Percentiles rank a stretch among this genome's conserved stretches.
phyloP scores from a whole-genome alignment of 306 rosid genomes.

The Rosa lucieae region DNA sequence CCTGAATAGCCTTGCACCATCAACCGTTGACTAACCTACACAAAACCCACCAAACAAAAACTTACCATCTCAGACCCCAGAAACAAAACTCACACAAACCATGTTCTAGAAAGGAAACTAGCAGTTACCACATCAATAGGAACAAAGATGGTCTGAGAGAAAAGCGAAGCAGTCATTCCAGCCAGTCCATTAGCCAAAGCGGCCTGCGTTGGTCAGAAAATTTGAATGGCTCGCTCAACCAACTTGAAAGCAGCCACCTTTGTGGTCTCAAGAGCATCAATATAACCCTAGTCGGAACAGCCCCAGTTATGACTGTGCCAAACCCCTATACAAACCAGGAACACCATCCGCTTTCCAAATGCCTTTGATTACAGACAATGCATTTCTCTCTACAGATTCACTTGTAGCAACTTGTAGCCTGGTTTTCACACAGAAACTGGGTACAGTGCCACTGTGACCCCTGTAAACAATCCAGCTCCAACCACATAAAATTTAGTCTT shows the following conservation, averaged over 20 bases:
- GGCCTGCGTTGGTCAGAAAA: conserved; percentile 74
- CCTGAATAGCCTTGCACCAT: conserved; percentile 98
- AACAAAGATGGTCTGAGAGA: conserved; percentile 81
- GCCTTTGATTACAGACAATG: conserved; percentile 66
- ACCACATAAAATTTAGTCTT: conserved; percentile 74
- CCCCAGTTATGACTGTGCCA: conserved; percentile 76
- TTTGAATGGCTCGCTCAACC: conserved; percentile 60
- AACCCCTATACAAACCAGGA: conserved; percentile 91
- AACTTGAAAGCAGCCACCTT: conserved; percentile 68
- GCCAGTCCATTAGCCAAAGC: conserved; percentile 89
- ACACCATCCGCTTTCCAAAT: conserved; percentile 73
- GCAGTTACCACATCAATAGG: conserved; percentile 82
- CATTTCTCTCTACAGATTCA: conserved; percentile 68
- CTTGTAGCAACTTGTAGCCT: conserved; percentile 85
- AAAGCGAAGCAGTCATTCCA: conserved; percentile 75
- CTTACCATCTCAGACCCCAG: conserved; percentile 17
- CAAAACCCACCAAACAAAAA: conserved; percentile 13
- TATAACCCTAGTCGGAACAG: conserved; percentile 81
- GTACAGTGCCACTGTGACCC: conserved; percentile 78
- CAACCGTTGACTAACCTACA: conserved; percentile 83
- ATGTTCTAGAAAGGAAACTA: conserved; percentile 8
- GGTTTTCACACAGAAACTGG: conserved; percentile 90
- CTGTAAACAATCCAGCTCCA: conserved; percentile 89
- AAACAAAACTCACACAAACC: conserved; percentile 1
- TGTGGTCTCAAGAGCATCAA: conserved; percentile 82